A percentile compares a stretch with the other conserved stretches of the same genome.
These are phyloP conservation scores for Tetrahymena borealis DNA, from an alignment of 73 alveolate species.

Conservation along the genomic window DNA sequence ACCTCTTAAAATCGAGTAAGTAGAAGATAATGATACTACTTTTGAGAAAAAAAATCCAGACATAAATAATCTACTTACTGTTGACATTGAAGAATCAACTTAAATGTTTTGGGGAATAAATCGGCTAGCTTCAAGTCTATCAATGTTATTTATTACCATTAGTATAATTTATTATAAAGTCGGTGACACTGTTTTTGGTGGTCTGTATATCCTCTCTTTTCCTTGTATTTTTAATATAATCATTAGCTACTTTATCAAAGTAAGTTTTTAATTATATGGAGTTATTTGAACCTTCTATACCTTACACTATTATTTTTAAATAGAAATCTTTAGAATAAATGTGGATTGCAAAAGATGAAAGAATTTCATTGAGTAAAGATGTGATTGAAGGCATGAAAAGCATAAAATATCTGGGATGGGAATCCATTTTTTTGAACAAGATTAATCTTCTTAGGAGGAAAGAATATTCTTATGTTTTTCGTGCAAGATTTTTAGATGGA, in stretches of 20 bases:
- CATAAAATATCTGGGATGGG: slow-evolving; percentile 32
- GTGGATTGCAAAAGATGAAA: slow-evolving; percentile 13
- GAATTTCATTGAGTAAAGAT: slow-evolving; percentile 26
- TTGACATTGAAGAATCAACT: slow-evolving; percentile 12
- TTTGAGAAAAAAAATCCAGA: slow-evolving; percentile 10
- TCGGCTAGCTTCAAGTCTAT: not conserved
- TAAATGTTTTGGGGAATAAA: slow-evolving; percentile 7
- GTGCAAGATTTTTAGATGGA: not conserved
- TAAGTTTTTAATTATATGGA: not conserved
- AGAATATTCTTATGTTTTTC: not conserved
- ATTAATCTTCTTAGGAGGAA: slow-evolving; percentile 6
- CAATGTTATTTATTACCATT: not conserved
- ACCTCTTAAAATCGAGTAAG: not conserved
- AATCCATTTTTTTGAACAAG: slow-evolving; percentile 5
- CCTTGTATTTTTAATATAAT: not conserved
- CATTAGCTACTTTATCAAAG: not conserved
- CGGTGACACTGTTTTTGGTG: slow-evolving; percentile 14
- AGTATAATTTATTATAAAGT: slow-evolving; percentile 6
- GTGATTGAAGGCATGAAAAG: slow-evolving; percentile 42
- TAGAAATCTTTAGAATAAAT: slow-evolving; percentile 14
- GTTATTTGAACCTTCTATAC: not conserved
- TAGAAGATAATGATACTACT: not conserved
- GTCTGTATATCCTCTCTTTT: not conserved
- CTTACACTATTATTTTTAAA: not conserved
- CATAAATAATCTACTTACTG: slow-evolving; percentile 27